A percentile compares a stretch with the other conserved stretches of the same genome.
These are phyloP conservation scores for Glycine soja DNA, from an alignment of 306 rosid genomes.

Conservation along the genomic window DNA sequence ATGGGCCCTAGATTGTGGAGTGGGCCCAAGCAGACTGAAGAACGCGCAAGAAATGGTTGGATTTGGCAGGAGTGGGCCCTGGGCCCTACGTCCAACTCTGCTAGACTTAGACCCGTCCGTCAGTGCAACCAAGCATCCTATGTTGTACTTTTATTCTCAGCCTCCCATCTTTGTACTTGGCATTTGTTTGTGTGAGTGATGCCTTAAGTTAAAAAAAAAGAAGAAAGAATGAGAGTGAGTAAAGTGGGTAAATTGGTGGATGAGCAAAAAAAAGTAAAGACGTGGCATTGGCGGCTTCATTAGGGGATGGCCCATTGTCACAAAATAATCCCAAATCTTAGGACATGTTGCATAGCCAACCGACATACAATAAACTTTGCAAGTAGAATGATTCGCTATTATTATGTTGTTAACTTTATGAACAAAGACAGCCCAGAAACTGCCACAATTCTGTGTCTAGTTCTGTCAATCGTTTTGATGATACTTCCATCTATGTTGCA, in stretches of 20 bases:
- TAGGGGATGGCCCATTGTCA: neutral
- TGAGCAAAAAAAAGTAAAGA: neutral
- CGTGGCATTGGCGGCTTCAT: conserved; percentile 16
- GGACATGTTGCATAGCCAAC: conserved; percentile 39
- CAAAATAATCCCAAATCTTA: conserved; percentile 43
- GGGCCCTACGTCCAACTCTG: conserved; percentile 42
- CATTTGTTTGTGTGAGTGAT: neutral
- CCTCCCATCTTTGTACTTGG: conserved; percentile 29
- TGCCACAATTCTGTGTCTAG: neutral
- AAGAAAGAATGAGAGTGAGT: too few relatives aligned
- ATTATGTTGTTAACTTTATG: conserved; percentile 1
- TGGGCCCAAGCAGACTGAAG: conserved; percentile 29
- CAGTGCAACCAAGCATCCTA: conserved; percentile 55
- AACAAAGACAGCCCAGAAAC: conserved; percentile 33
- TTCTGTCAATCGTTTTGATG: neutral
- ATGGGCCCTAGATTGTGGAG: conserved; percentile 48
- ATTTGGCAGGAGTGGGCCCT: conserved; percentile 51
- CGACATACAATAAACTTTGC: conserved; percentile 9
- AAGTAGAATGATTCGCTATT: conserved; percentile 1
- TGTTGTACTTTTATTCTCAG: conserved; percentile 40
- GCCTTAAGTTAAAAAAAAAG: too few relatives aligned
- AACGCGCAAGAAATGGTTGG: conserved; percentile 28
- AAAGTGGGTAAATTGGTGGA: neutral
- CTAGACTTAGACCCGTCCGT: neutral
- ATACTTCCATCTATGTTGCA: neutral